Conservation (phyloP, 495 filamentous ascomycete species). For the Podospora pseudocomata region DNA sequence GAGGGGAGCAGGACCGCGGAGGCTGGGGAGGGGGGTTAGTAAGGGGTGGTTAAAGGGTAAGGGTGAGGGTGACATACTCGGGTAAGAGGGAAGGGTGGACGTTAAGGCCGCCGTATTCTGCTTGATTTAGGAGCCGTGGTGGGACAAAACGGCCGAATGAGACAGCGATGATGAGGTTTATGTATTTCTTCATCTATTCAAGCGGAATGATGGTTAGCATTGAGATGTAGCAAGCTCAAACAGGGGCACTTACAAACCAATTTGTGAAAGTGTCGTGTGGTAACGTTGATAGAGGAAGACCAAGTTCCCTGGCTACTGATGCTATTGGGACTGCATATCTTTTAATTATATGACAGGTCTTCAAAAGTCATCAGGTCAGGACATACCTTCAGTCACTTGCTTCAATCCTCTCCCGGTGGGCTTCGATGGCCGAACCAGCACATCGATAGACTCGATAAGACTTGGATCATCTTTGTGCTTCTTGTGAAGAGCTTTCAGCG, state of each 20-base stretch:
- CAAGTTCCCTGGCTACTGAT: conserved; percentile 55
- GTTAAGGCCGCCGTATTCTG: conserved; percentile 84
- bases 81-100: conserved; percentile 93
- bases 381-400: conserved; percentile 62
- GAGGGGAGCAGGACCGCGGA: conserved; percentile 70
- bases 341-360: conserved; percentile 2
- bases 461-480: conserved; percentile 53
- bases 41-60: background rate
- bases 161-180: conserved; percentile 89
- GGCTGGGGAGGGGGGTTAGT: conserved; percentile 40
- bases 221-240: background rate
- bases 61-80: conserved; percentile 50
- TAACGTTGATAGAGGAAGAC: conserved; percentile 48
- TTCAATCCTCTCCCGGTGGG: conserved; percentile 69
- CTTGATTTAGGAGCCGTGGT: conserved; percentile 60
- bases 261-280: background rate
- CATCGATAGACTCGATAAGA: conserved; percentile 77
- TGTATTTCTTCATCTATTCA: conserved; percentile 53
- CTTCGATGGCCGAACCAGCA: conserved; percentile 78
- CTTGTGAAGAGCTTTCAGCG: conserved; percentile 64
- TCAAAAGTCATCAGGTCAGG: background rate
- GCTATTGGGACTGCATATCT: conserved; percentile 66
- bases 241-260: background rate
- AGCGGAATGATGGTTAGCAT: background rate
- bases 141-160: conserved; percentile 93